Percentiles rank a stretch among this genome's conserved stretches.
These are phyloP conservation scores for Daphne laureola DNA, from an alignment of 441 rosid genomes.

Conservation along the genomic window DNA sequence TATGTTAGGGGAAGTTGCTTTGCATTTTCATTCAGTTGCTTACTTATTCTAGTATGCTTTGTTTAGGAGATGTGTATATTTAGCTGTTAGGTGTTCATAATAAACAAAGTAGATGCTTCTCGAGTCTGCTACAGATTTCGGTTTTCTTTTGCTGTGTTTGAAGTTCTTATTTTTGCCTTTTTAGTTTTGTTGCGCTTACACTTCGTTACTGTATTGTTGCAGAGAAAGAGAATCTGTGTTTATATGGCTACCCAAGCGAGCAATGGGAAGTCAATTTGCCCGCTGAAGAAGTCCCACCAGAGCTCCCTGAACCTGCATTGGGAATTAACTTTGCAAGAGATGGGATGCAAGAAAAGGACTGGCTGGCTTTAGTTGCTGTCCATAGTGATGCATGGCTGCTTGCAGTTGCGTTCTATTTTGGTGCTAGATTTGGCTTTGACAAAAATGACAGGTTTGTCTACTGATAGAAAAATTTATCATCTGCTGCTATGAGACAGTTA, in stretches of 20 bases:
- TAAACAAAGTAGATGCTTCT: not conserved
- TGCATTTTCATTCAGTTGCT: no score
- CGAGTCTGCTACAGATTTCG: not conserved
- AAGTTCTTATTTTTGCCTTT: conserved; percentile 1
- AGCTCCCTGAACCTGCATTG: conserved; percentile 68
- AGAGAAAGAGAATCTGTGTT: conserved; percentile 63
- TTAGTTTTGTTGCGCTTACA: not conserved
- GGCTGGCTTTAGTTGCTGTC: conserved; percentile 56
- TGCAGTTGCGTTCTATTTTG: conserved; percentile 68
- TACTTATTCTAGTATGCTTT: no score
- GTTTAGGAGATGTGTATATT: no score
- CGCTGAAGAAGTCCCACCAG: conserved; percentile 68
- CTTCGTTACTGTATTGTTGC: conserved; percentile 4
- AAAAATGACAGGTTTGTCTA: conserved; percentile 40
- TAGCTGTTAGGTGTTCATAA: not conserved
- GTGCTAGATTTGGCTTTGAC: conserved; percentile 54
- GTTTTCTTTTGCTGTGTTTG: not conserved
- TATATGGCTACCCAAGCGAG: conserved; percentile 60
- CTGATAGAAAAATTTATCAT: conserved; percentile 1
- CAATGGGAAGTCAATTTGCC: conserved; percentile 84
- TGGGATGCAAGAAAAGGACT: conserved; percentile 72
- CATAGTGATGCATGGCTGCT: conserved; percentile 74
- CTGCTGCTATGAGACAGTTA: not conserved
- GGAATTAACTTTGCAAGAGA: conserved; percentile 76
- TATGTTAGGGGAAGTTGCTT: no score